Evolutionary conservation across 2,329 filamentous ascomycete species (phyloP).

Genomic region (Colletotrichum orbiculare): DNA sequence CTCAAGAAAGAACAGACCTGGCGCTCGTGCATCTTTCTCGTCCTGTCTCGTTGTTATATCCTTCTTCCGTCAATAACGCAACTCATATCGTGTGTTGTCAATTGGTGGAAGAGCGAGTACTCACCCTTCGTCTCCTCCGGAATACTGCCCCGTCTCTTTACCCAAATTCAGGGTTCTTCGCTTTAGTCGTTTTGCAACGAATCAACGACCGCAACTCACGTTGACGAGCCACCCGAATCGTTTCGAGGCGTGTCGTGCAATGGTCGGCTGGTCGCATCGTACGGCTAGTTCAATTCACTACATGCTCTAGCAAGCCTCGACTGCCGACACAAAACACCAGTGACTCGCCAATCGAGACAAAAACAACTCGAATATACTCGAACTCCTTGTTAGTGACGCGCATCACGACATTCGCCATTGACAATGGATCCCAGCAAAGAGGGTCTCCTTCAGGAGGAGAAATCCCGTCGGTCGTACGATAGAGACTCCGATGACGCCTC

Average conservation of each 20-base stretch:
- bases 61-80: background rate
- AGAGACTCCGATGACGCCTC: conserved; percentile 42
- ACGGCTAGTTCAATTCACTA: conserved; percentile 1
- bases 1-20: conserved; percentile 31
- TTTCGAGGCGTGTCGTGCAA: conserved; percentile 9
- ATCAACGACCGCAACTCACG: too few relatives aligned
- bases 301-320: background rate
- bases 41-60: conserved; percentile 9
- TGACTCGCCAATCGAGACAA: too few relatives aligned
- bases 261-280: conserved; percentile 13
- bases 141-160: background rate
- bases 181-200: background rate
- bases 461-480: conserved; percentile 41
- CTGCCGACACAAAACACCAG: too few relatives aligned
- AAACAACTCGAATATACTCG: background rate
- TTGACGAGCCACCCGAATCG: background rate
- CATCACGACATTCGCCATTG: background rate
- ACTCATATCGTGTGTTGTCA: background rate
- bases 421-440: conserved; percentile 46
- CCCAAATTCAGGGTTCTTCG: background rate
- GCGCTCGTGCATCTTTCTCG: conserved; percentile 11
- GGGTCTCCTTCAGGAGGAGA: conserved; percentile 43
- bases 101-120: background rate
- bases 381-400: background rate
- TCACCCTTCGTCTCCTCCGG: background rate